Evolutionary conservation across 129 eudicot species (phyloP), one percentile per base, ranked within the genome.

Genomic region (Pseudognaphalium luteoalbum): DNA sequence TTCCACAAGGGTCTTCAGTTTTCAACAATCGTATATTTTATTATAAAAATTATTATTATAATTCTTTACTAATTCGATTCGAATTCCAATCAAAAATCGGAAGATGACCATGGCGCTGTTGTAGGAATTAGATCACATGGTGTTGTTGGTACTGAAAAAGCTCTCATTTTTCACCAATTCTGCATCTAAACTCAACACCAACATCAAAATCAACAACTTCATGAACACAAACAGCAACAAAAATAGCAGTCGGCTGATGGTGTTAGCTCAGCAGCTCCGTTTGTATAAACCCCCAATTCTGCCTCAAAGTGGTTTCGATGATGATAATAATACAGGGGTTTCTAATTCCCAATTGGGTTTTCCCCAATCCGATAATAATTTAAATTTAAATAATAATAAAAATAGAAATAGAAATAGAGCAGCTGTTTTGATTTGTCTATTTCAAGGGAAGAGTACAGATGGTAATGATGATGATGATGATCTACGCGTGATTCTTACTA

Each of bases 401-500:
- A 59, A 25, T 8, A 21, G 5, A 59, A 59, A 58, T 25, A 58
- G 64, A 59, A 89, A 89, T 11, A 89, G 85, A 52, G 97, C 96
- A 16, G 97, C 97, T 50, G 97, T 89, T 44, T 80, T 89, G 57
- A 82, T 92, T 12, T 92, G 97, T 79, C 83, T 92, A 14, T 92
- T 85, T 76, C 88, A 89, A 82, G 96, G 86, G 33, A 78, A 63
- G 7, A 63, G 74, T 32, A 85, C 80, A 16, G 19, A 63, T 30
- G 83, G 29, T 63, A 63, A 79, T 32, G 87, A 82, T 32, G 35
- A 63, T 30, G 85, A 82, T 32, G 35, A 63, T 30, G 85, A 81
- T 52, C 73, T 89, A 11, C 85, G 93, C 16, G 97, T 92, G 58
- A 89, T 92, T 83, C 96, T 92, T 42, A 92, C 97, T 22, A 92